These are phyloP conservation scores for Pisolithus tinctorius DNA, from an alignment of 768 basidiomycete genomes.

Conservation along the genomic window DNA sequence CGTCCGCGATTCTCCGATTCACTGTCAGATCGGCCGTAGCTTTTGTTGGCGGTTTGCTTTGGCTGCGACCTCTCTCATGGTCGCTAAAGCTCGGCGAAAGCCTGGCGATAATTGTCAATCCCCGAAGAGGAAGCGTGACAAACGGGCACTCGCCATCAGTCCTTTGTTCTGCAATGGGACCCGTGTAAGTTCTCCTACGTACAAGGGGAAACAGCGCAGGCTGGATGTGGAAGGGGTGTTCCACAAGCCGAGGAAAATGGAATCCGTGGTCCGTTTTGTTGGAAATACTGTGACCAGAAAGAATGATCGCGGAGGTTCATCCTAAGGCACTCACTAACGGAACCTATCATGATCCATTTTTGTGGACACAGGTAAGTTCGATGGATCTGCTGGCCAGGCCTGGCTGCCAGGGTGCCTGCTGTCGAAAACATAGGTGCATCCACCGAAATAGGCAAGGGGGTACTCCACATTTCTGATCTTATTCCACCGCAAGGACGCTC, in stretches of 20 bases:
- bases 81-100: neutral
- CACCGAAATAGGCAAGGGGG: conserved; percentile 1
- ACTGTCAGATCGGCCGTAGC: neutral
- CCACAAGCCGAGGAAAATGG: neutral
- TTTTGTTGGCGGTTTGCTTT: neutral
- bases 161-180: neutral
- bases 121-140: too few relatives aligned
- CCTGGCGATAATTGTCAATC: too few relatives aligned
- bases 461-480: conserved; percentile 25
- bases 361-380: neutral
- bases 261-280: neutral
- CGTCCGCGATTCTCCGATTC: neutral
- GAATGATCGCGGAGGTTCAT: neutral
- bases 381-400: neutral
- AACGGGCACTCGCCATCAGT: neutral
- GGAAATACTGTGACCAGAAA: neutral
- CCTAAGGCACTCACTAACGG: neutral
- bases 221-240: neutral
- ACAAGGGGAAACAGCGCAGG: neutral
- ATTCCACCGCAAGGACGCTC: conserved; percentile 39
- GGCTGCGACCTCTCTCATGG: neutral
- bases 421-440: neutral
- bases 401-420: neutral
- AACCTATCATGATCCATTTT: conserved; percentile 1
- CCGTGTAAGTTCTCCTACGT: neutral